Evolutionary conservation across 169 alveolate species (phyloP).

Genomic region (Eimeria acervulina): DNA sequence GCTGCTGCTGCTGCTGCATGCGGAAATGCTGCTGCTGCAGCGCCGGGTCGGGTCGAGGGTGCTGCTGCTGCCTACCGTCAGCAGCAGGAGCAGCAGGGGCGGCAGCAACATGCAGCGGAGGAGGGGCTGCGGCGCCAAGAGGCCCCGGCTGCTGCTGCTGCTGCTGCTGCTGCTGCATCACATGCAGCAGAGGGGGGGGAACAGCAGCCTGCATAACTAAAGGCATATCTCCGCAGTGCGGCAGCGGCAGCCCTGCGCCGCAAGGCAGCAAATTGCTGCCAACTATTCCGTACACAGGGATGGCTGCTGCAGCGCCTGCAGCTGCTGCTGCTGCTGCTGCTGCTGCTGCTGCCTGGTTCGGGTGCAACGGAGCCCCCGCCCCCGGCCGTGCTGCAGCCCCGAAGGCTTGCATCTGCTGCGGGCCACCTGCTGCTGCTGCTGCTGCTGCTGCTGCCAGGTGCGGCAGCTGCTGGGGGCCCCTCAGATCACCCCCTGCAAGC

Average conservation of each 20-base stretch:
- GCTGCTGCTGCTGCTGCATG: too few relatives aligned
- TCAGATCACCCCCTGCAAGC: slow-evolving; percentile 33
- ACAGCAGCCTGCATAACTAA: slow-evolving; percentile 24
- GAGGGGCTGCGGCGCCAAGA: slow-evolving; percentile 18
- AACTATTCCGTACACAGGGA: slow-evolving; percentile 11
- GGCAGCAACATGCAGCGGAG: slow-evolving; percentile 35
- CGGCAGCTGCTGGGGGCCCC: slow-evolving; percentile 73
- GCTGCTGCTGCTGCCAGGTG: slow-evolving; percentile 40
- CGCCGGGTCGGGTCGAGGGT: slow-evolving; percentile 7
- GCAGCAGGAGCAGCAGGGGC: neutral
- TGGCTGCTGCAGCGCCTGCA: neutral
- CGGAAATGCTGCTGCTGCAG: slow-evolving; percentile 40
- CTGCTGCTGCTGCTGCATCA: slow-evolving; percentile 70
- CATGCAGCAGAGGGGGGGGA: slow-evolving; percentile 55
- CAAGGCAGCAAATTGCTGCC: slow-evolving; percentile 53
- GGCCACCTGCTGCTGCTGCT: slow-evolving; percentile 45
- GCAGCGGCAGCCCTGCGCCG: slow-evolving; percentile 64
- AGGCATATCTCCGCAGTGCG: slow-evolving; percentile 45
- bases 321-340: too few relatives aligned
- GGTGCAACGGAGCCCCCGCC: slow-evolving; percentile 7
- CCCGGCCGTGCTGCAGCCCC: slow-evolving; percentile 37
- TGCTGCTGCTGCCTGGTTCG: too few relatives aligned
- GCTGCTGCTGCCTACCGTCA: slow-evolving; percentile 63
- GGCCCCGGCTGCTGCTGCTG: slow-evolving; percentile 51
- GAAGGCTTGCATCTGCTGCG: slow-evolving; percentile 66